Evolutionary conservation across 116 monocot genomes (phyloP), one percentile per base, ranked within the genome.

Genomic region (Posidonia oceanica): DNA sequence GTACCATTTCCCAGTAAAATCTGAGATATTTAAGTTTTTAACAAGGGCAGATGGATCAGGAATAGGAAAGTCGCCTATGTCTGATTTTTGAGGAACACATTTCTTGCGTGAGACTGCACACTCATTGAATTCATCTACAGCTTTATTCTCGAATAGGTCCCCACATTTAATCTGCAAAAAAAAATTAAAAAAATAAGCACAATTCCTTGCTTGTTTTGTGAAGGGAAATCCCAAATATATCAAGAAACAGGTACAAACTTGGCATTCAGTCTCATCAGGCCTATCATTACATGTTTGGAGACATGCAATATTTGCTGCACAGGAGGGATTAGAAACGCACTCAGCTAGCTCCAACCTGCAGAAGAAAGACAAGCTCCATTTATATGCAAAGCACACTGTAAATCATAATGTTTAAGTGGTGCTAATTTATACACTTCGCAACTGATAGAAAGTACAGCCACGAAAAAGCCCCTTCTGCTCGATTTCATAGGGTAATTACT

Each of bases 51-150:
- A 91, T 72, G 86, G 80, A 54, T 82, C 80, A 14, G 95, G 95
- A 48, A 88, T 76, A 3, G 88, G 91, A 66, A 95, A 95, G 61
- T 95, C 95, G 2, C 95, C 95, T 64, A 95, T 63, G 75, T 88
- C 88, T 4, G 79, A 78, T 68, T 91, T 95, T 73, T 36, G 75
- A 16, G 95, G 95, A 56, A 95, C 95, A 71, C 95, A 95, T 84
- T 91, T 95, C 79, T 95, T 95, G 22, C 91, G 83, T 52, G 95
- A 91, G 52, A 95, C 91, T 10, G 95, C 95, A 77, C 95, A 95
- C 61, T 95, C 91, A 52, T 95, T 95, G 85, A 95, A 95, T 66
- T 95, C 79, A 78, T 91, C 95, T 3, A 91, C 88, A 37, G 88
- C 88, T 67, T 60, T 88, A 75, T 95, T 95, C 72, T 88, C 95